Evolutionary conservation across 192 early-diverging fungal species (phyloP).

Genomic region (Coemansia sp.): DNA sequence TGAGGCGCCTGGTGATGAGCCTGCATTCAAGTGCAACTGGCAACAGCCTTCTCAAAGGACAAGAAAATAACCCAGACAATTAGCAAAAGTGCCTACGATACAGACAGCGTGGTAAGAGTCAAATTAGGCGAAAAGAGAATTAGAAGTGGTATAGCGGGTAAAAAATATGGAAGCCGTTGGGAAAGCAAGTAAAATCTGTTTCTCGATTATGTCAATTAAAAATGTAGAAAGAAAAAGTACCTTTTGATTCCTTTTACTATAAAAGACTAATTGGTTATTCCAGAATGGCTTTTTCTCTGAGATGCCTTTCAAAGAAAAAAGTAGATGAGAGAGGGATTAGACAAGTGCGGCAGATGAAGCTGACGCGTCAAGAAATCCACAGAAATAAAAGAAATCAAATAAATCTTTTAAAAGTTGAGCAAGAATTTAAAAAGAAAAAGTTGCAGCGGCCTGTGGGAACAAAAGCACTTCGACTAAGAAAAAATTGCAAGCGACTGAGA

Average conservation of each 20-base stretch:
- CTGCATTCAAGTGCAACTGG: slow-evolving; percentile 31
- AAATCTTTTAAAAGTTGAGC: neutral
- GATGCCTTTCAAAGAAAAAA: neutral
- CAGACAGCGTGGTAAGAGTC: no score
- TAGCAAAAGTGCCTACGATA: neutral
- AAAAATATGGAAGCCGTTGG: neutral
- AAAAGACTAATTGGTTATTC: no score
- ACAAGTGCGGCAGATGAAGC: slow-evolving; percentile 3
- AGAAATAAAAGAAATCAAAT: neutral
- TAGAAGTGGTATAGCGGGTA: neutral
- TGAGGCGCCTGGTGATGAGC: slow-evolving; percentile 48
- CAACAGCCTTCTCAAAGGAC: slow-evolving; percentile 1
- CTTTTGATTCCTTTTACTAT: no score
- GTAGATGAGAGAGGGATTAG: neutral
- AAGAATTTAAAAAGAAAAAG: neutral
- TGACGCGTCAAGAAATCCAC: slow-evolving; percentile 10
- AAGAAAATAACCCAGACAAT: neutral
- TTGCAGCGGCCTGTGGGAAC: neutral
- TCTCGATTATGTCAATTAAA: neutral
- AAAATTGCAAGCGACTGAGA: slow-evolving; percentile 2
- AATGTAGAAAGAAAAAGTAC: neutral
- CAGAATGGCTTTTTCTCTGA: no score
- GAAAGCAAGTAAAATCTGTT: slow-evolving; percentile 1
- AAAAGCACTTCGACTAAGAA: slow-evolving; percentile 4
- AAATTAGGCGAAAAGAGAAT: neutral